Evolutionary conservation across 192 early-diverging fungal genomes (phyloP), one percentile per base, ranked within the genome.

Genomic region (Chytriomyces sp.): DNA sequence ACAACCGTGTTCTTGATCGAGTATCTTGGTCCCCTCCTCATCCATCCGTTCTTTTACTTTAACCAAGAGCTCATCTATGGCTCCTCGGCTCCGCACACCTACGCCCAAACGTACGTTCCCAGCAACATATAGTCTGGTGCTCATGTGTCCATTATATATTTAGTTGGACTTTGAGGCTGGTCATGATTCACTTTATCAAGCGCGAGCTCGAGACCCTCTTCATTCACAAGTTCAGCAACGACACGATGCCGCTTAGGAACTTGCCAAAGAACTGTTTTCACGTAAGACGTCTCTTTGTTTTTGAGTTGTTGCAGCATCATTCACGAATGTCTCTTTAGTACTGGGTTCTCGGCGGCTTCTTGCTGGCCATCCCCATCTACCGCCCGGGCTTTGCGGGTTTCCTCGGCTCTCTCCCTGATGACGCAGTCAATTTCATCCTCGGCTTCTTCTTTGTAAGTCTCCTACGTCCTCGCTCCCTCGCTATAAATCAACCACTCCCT

Each of bases 221-320:
- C 86, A 90, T 97, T 33, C 95, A 98, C 75, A 90, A 92, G 26
- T 96, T 96, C 78, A 92, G 89, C 39, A 91, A 94, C 74, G 93
- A 91, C 32, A 96, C 94, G 7, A 98, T 98, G 96, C 96, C 96
- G 25, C 81, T 94, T 64, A 54, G 75, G n/a, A 95, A 95, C 74
- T 81, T 98, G 8, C 93, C 96, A 69, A 98, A 96, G 79, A 98
- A 98, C 82, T 95, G 92, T 59, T 85, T 85, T 39, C 95, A 98
- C 75, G 68, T 60, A 37, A 70, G 0, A 59, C 14, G 17, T 33
- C 17, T 0, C 17, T 59, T 58, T 37, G 17, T 34, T 70, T n/a
- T 54, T 53, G 26, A 3, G n/a, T 3, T 38, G 14, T 62, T 62
- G 60, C 32, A 22, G 14, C 3, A 17, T 26, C 30, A 3, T 38